Evolutionary conservation across 176 grass and related monocot genomes (phyloP), one percentile per base, ranked within the genome.

Genomic region (Panicum miliaceum): DNA sequence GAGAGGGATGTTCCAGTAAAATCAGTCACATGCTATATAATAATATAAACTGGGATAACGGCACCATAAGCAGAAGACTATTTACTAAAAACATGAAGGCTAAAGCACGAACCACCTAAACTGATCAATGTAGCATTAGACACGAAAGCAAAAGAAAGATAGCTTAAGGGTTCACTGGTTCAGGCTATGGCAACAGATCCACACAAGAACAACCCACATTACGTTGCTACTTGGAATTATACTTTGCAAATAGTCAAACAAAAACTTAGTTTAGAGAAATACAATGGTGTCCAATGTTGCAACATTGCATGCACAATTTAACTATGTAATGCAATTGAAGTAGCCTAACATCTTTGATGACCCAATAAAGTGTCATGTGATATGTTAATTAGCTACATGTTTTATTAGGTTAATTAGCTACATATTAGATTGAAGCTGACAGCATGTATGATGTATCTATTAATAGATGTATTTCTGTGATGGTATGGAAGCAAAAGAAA

Each of bases 391-490:
- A 15, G 25, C 20, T 56, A 15, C 12, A 50, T 38, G 42, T 60
- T 32, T 32, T 32, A 32, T 32, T 32, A 32, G 29, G 47, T 73
- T 16, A 73, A 26, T 15, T 34, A 15, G 14, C 20, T 56, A 15
- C 12, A 50, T 38, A 34, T 60, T 34, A 85, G 12, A 66, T 48
- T 61, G 66, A 73, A 86, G 42, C 51, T 65, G 18, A 38, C 71
- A 84, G 16, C 45, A 57, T 10, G 18, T n/a, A 23, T 57, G 19
- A 84, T 11, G 13, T 57, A 37, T 46, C 46, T 22, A 26, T 22
- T 73, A 46, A 19, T 37, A 76, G 36, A 43, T 1, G 3, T 65
- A 13, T 46, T 73, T 53, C 59, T 64, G 22, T 8, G 19, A 29
- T 7, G 38, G 54, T 27, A 64, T 0, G 27, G 16, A 84, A 20